Evolutionary conservation across 1,284 basidiomycete genomes (phyloP), one percentile per base, ranked within the genome.

Genomic region (Apiotrichum akiyoshidainum): DNA sequence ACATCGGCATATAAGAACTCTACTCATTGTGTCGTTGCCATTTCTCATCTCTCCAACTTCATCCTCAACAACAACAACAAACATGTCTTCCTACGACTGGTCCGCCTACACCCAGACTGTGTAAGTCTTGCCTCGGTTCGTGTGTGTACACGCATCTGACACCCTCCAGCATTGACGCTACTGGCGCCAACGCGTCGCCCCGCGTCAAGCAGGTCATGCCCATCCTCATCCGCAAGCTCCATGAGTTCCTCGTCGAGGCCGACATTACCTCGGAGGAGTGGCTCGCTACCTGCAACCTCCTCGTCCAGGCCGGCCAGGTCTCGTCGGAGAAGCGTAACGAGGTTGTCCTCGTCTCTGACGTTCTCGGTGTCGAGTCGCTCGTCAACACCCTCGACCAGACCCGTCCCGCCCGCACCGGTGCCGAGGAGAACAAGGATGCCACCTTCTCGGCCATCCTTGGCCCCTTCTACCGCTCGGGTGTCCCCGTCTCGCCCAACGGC

Each of bases 291-390:
- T 78, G 77, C 66, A 69, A 77, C 54, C 64, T 78, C 10, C 58
- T 78, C 11, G 71, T 75, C 40, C 69, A 69, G 35, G 73, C 73
- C 1, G 78, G 77, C 22, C 63, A 78, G 63, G 71, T 76, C 41
- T 73, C 72, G 16, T 64, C 65, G 19, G 75, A 75, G 1, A 70
- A 71, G 59, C 69, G 78, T 12, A 76, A 78, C 66, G 78, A 79
- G 61, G 68, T 78, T 52, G 72, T 79, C 48, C 71, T 79, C 46
- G 69, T 78, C 41, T 68, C 69, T 10, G 78, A 79, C 57, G 71
- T 78, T 5, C 63, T 79, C 10, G 78, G 78, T 16, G 63, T 78
- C 50, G 77, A 79, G 56, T 71, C 69, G 5, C 67, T 79, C 16
- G 68, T 75, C 53, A 59, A 57, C 52, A 59, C 57, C 11, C 60